These are phyloP conservation scores for Coniferiporia sulphurascens DNA, from an alignment of 1,284 basidiomycete genomes.

Conservation along the genomic window DNA sequence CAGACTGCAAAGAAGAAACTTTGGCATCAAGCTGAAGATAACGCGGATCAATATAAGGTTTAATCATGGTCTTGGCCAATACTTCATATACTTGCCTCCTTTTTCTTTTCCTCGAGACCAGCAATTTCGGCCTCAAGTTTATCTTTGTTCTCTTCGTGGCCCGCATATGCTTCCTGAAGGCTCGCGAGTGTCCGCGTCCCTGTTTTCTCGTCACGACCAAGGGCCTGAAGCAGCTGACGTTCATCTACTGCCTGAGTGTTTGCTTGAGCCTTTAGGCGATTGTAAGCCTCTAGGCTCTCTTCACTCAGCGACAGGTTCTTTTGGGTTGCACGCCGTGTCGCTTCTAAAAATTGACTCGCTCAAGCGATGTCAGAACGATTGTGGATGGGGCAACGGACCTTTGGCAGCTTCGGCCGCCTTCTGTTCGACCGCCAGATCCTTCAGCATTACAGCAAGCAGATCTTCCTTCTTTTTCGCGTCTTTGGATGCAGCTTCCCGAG, in stretches of 20 bases:
- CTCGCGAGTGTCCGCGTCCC: constrained; percentile 61
- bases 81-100: constrained; percentile 41
- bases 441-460: constrained; percentile 53
- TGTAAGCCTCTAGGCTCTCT: constrained; percentile 86
- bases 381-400: constrained; percentile 39
- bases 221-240: constrained; percentile 79
- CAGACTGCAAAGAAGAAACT: constrained; percentile 38
- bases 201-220: constrained; percentile 82
- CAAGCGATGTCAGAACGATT: constrained; percentile 1
- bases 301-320: constrained; percentile 77
- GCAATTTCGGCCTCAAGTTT: constrained; percentile 61
- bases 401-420: constrained; percentile 73
- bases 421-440: constrained; percentile 65
- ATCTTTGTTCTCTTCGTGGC: constrained; percentile 55
- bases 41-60: constrained; percentile 4
- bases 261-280: constrained; percentile 75
- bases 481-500: constrained; percentile 60
- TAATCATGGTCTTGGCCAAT: neutral
- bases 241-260: constrained; percentile 80
- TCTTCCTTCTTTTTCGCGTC: constrained; percentile 65
- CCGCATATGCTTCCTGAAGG: constrained; percentile 63
- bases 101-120: constrained; percentile 50
- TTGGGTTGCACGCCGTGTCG: constrained; percentile 69
- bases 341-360: constrained; percentile 44
- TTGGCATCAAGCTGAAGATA: constrained; percentile 10